These are phyloP conservation scores for Agrostemma githago DNA, from an alignment of 148 eudicot genomes.

Conservation along the genomic window DNA sequence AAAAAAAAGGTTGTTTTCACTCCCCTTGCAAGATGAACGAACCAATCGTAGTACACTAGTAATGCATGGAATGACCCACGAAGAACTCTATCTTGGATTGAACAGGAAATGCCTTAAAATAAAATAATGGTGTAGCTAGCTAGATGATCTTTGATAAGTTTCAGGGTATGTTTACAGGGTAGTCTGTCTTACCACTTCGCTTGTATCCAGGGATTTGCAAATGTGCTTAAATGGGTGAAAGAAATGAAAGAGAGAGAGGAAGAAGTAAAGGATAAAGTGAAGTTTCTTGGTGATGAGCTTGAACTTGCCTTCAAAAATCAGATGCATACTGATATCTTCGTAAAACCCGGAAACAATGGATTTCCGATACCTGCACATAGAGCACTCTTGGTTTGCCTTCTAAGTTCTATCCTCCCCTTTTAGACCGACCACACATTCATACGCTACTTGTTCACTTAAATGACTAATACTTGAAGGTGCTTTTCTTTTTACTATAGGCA, in stretches of 20 bases:
- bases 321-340: conserved; percentile 68
- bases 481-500: conserved; percentile 37
- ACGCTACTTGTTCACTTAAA: too few species aligned
- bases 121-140: too few species aligned
- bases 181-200: neutral
- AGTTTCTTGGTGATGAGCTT: conserved; percentile 45
- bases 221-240: conserved; percentile 75
- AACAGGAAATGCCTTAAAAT: too few species aligned
- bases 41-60: too few species aligned
- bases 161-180: too few species aligned
- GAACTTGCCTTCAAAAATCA: conserved; percentile 53
- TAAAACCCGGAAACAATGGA: conserved; percentile 66
- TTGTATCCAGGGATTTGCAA: conserved; percentile 56
- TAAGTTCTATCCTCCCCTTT: neutral
- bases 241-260: conserved; percentile 79
- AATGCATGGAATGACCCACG: too few species aligned
- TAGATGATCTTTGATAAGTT: too few species aligned
- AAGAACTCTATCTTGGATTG: too few species aligned
- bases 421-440: too few species aligned
- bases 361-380: conserved; percentile 74
- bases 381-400: conserved; percentile 54
- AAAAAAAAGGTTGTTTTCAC: too few species aligned
- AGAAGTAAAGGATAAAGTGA: conserved; percentile 52
- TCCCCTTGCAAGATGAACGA: too few species aligned
- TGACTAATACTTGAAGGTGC: neutral